Percentiles rank a stretch among this genome's conserved stretches.
Evolutionary conservation across 2,329 filamentous ascomycete species (phyloP).

Genomic region (Pleomassaria siparia): DNA sequence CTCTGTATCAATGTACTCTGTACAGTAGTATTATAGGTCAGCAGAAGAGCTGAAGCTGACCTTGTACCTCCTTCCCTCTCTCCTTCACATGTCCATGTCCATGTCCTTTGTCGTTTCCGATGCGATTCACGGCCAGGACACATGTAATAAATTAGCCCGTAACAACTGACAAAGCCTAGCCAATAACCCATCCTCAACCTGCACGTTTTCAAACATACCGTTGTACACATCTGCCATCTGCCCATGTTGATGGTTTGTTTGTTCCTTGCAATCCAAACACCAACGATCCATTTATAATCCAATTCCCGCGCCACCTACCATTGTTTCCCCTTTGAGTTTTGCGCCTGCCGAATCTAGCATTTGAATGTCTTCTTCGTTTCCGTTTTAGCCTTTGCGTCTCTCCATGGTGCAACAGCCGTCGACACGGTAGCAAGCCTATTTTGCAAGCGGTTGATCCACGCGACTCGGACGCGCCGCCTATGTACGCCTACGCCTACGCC

Average conservation of each 20-base stretch:
- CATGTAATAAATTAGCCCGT: conserved; percentile 19
- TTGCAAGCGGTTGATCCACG: conserved; percentile 18
- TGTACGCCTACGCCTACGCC: no score
- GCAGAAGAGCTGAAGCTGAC: no score
- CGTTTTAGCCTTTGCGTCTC: conserved; percentile 11
- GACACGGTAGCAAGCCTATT: conserved; percentile 3
- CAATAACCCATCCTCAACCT: conserved; percentile 10
- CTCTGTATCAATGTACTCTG: neutral
- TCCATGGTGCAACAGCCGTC: conserved; percentile 13
- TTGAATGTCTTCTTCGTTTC: conserved; percentile 5
- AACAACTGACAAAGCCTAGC: conserved; percentile 12
- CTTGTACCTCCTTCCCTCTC: no score
- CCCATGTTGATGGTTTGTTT: conserved; percentile 4
- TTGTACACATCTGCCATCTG: no score
- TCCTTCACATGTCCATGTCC: no score
- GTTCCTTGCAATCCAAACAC: conserved; percentile 5
- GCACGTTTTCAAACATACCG: conserved; percentile 13
- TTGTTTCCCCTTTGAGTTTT: conserved; percentile 8
- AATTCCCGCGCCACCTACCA: conserved; percentile 5
- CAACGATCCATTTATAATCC: conserved; percentile 3
- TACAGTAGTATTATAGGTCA: no score
- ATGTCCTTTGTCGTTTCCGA: neutral
- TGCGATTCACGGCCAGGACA: neutral
- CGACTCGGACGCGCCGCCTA: conserved; percentile 5
- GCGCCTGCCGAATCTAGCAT: conserved; percentile 4